Evolutionary conservation across 805 yeast genomes (phyloP).

Genomic region (Tetrapisispora fleetii): DNA sequence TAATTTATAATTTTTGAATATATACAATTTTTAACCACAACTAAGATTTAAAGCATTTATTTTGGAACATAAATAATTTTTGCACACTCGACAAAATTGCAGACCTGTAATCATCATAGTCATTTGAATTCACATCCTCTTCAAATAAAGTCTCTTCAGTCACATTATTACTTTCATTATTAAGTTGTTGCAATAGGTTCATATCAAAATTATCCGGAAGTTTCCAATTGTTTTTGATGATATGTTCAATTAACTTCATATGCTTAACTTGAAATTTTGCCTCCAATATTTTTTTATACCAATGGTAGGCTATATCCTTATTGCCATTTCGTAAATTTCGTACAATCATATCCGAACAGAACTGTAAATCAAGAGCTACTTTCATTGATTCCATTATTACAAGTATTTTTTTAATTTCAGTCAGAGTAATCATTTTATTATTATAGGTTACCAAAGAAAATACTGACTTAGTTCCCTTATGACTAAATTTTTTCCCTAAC

Average conservation of each 20-base stretch:
- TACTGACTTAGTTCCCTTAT: constrained; percentile 11
- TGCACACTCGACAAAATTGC: background rate
- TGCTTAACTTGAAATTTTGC: constrained; percentile 19
- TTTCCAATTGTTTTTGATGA: constrained; percentile 17
- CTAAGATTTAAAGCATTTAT: background rate
- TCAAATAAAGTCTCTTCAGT: constrained; percentile 3
- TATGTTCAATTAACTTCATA: constrained; percentile 10
- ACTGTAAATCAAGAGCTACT: constrained; percentile 18
- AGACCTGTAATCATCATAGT: background rate
- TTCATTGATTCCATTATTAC: constrained; percentile 16
- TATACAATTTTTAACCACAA: too few relatives aligned
- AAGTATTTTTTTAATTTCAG: constrained; percentile 13
- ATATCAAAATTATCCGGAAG: constrained; percentile 15
- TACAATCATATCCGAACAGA: constrained; percentile 20
- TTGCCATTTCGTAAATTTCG: constrained; percentile 11
- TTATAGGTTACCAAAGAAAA: constrained; percentile 21
- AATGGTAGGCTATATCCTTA: constrained; percentile 16
- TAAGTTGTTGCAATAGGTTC: constrained; percentile 7
- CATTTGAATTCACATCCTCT: background rate
- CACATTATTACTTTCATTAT: background rate
- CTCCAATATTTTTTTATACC: constrained; percentile 21
- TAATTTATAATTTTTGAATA: too few relatives aligned
- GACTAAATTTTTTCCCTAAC: constrained; percentile 6
- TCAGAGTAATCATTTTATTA: constrained; percentile 10
- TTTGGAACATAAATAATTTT: too few relatives aligned